Base-by-base conservation (phyloP, 495 filamentous ascomycete genomes). In the Lasiosphaeria ovina region DNA sequence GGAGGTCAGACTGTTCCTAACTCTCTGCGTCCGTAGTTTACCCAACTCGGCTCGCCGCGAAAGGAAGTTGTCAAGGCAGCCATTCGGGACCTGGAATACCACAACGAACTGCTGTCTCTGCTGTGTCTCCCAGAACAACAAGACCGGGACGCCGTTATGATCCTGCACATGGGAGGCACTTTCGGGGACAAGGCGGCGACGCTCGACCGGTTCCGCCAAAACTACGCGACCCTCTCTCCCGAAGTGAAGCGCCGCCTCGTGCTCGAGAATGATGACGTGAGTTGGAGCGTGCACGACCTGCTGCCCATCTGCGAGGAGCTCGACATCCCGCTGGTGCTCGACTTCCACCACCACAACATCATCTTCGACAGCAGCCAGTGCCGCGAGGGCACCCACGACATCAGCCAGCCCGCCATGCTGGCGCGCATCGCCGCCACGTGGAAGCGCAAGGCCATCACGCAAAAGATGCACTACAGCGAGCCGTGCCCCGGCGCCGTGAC, bases 401-500 rank as follows among this genome's bases (percentile, higher is more conserved):
- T 98, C 68, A 81, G 94, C 31, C 86, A 83, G 54, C 84, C 86
- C 1, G 70, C 66, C 0, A 63, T 80, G 1, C 73, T 70, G 53
- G 72, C 70, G 1, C 82, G 87, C 11, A 98, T 98, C 58, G 75
- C 83, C 16, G 87, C 87, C 1, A 97, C 92, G 0, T 98, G 94
- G 93, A 85, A 77, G 6, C 79, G 88, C 14, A 97, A 97, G 71
- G 81, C 83, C 33, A 97, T 96, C 66, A 93, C 81, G 7, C 93
- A 91, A 63, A 98, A 97, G 72, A 96, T 97, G 91, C 94, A 98
- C 66, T 97, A 97, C 74, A 91, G 87, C 36, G 94, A 97, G 69
- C 89, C 87, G 1, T 85, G 81, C 35, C 76, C 88, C 0, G 77
- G 84, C 3, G 91, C 93, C 4, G 84, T 96, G 62, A 96, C 92